Evolutionary conservation across 495 filamentous ascomycete genomes (phyloP).

Genomic region (Physcia stellaris): DNA sequence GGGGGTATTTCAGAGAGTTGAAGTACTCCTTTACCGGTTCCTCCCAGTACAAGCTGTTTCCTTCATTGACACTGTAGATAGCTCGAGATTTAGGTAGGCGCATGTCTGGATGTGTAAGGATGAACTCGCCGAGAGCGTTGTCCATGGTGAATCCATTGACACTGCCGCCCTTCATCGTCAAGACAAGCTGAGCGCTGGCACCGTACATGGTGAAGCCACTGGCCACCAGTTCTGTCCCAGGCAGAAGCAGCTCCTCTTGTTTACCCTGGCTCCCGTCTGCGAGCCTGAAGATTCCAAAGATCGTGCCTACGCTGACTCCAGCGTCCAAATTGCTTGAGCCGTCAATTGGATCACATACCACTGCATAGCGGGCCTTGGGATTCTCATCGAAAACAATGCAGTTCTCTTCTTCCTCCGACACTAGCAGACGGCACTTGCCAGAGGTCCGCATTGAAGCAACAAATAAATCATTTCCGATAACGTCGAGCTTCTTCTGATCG

Average conservation of each 20-base stretch:
- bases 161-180: conserved; percentile 85
- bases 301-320: conserved; percentile 94
- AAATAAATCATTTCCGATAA: conserved; percentile 97
- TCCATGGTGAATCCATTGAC: conserved; percentile 98
- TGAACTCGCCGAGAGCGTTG: conserved; percentile 93
- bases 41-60: conserved; percentile 93
- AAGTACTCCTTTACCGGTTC: conserved; percentile 80
- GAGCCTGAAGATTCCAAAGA: conserved; percentile 90
- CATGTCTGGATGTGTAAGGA: conserved; percentile 95
- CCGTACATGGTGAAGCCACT: conserved; percentile 99
- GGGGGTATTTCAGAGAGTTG: conserved; percentile 67
- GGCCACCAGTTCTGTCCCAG: conserved; percentile 83
- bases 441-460: conserved; percentile 85
- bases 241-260: conserved; percentile 64
- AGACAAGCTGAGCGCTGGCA: conserved; percentile 86
- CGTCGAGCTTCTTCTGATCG: conserved; percentile 98
- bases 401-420: conserved; percentile 94
- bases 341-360: conserved; percentile 96
- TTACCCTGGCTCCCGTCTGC: conserved; percentile 51
- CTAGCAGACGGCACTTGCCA: conserved; percentile 75
- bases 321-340: conserved; percentile 95
- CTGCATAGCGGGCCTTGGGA: conserved; percentile 75
- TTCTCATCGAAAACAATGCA: conserved; percentile 75
- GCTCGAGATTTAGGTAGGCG: conserved; percentile 59
- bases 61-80: conserved; percentile 98